phyloP scores from a whole-genome alignment of 768 basidiomycete species.

The Coprinellus micaceus region DNA sequence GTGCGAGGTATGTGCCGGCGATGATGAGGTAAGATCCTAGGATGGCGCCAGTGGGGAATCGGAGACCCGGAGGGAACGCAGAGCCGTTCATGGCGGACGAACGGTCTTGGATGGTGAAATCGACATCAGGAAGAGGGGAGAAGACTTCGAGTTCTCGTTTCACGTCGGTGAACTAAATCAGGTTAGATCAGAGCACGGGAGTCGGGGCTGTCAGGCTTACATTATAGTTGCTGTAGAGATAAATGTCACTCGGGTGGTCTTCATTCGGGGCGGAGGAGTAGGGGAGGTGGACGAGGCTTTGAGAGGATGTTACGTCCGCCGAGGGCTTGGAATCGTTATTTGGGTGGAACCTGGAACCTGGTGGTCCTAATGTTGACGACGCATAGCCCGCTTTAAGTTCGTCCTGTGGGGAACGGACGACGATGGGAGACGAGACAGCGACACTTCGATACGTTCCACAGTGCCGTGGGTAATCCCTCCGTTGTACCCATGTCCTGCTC shows the following conservation, averaged over 20 bases:
- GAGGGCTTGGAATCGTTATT: conserved; percentile 33
- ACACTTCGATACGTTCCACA: conserved; percentile 96
- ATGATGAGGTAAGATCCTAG: conserved; percentile 89
- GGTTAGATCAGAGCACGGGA: conserved; percentile 10
- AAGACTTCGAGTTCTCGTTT: conserved; percentile 93
- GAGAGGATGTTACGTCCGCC: conserved; percentile 52
- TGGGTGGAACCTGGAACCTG: conserved; percentile 56
- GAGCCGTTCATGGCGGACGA: conserved; percentile 78
- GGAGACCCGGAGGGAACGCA: conserved; percentile 87
- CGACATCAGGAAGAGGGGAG: conserved; percentile 69
- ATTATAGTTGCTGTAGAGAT: conserved; percentile 95
- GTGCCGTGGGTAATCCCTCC: conserved; percentile 82
- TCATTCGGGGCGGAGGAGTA: conserved; percentile 71
- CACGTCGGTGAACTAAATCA: conserved; percentile 81
- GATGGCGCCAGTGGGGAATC: conserved; percentile 93
- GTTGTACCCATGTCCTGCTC: conserved; percentile 71
- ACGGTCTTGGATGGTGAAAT: conserved; percentile 77
- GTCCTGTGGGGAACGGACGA: conserved; percentile 67
- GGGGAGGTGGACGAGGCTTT: conserved; percentile 66
- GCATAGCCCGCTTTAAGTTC: conserved; percentile 44
- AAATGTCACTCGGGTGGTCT: conserved; percentile 82
- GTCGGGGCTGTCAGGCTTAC: conserved; percentile 38
- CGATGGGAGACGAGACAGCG: conserved; percentile 68
- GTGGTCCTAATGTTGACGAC: conserved; percentile 44
- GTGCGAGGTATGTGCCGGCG: conserved; percentile 92